These are phyloP conservation scores for Gilbertella persicaria DNA, from an alignment of 371 early-diverging fungal genomes.

Conservation along the genomic window DNA sequence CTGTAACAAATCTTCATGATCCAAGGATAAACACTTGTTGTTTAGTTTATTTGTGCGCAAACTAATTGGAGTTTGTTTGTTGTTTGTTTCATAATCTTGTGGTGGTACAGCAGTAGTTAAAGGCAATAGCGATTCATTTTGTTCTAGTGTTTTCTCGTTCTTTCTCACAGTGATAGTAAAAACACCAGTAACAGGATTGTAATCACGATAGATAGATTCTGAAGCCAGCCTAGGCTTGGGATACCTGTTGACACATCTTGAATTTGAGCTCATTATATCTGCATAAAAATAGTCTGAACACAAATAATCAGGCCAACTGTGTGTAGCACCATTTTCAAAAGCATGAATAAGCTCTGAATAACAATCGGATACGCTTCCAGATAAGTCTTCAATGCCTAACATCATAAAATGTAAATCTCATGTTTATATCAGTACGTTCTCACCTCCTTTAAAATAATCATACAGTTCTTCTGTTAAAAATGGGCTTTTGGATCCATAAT, in stretches of 20 bases:
- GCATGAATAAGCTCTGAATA: slow-evolving; percentile 55
- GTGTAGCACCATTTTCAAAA: slow-evolving; percentile 43
- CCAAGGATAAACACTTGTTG: slow-evolving; percentile 2
- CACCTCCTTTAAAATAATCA: slow-evolving; percentile 76
- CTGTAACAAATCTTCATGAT: neutral
- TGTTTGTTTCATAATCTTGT: neutral
- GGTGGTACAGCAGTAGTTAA: neutral
- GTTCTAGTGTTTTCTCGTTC: neutral
- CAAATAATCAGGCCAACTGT: slow-evolving; percentile 19
- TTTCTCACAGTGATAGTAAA: slow-evolving; percentile 15
- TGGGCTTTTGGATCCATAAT: slow-evolving; percentile 58
- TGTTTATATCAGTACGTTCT: neutral
- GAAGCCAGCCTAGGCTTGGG: neutral
- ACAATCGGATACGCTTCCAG: slow-evolving; percentile 65
- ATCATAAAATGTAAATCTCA: neutral
- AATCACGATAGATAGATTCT: slow-evolving; percentile 5
- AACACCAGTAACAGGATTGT: slow-evolving; percentile 20
- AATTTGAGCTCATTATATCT: neutral
- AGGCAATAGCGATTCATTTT: slow-evolving; percentile 5
- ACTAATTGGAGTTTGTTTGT: neutral
- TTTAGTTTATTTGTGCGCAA: neutral
- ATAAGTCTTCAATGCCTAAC: slow-evolving; percentile 63
- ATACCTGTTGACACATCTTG: neutral
- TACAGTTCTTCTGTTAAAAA: slow-evolving; percentile 74
- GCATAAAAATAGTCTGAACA: slow-evolving; percentile 42